Base-by-base conservation (phyloP, 1,284 basidiomycete species). In the Ceratobasidium sp. region DNA sequence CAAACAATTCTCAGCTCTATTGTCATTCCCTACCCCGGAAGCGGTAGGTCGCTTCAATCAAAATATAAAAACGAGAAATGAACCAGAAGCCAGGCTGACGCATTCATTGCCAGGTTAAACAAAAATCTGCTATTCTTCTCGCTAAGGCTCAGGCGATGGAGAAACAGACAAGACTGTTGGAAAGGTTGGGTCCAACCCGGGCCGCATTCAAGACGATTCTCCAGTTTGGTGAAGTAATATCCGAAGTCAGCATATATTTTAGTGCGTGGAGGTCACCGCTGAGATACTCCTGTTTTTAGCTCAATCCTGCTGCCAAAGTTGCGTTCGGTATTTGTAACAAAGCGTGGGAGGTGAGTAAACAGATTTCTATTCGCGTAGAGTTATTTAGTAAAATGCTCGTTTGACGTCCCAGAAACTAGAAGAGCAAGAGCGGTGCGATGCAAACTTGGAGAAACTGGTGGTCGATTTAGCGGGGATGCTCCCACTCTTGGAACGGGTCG, bases 121-220 rank as follows among this genome's bases (percentile, higher is more conserved):
- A n/a, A n/a, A n/a, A n/a, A n/a, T n/a, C n/a, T n/a, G n/a, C n/a
- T n/a, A n/a, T n/a, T n/a, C n/a, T n/a, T n/a, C n/a, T n/a, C n/a
- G n/a, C n/a, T n/a, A n/a, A n/a, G n/a, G n/a, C n/a, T n/a, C n/a
- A n/a, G n/a, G n/a, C n/a, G n/a, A n/a, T n/a, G n/a, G n/a, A n/a
- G n/a, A n/a, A n/a, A n/a, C n/a, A n/a, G n/a, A n/a, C 22, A 5
- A 64, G 62, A 22, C 7, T 64, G n/a, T 5, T 64, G 27, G 62
- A 64, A 31, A 22, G 11, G 17, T 48, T 64, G 62, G 62, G 62
- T 1, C 22, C 27, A 64, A 29, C 47, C 17, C n/a, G 44, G n/a
- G 29, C 47, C 29, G 62, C 47, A 22, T 44, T 50, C 9, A 27
- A 33, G 15, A 31, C 24, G 5, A 50, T 64, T 15, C 19, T 64